A percentile compares a stretch with the other conserved stretches of the same genome.
These are phyloP conservation scores for Microglena sp. DNA, from an alignment of 139 green algal genomes.

Conservation along the genomic window DNA sequence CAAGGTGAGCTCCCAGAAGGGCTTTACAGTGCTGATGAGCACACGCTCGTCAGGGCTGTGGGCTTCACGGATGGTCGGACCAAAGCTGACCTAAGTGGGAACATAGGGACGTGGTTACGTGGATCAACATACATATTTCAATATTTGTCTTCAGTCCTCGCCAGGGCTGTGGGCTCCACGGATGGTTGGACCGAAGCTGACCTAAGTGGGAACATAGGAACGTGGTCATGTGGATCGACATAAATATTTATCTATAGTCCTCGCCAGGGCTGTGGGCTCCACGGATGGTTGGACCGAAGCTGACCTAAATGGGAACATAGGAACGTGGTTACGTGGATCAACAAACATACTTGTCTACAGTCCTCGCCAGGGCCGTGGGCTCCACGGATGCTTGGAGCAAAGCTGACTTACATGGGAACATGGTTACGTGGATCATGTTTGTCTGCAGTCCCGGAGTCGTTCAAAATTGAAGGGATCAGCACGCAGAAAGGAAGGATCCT, in stretches of 20 bases:
- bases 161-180: conserved; percentile 58
- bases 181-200: conserved; percentile 63
- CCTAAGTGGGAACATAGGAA: no score
- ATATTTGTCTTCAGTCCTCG: no score
- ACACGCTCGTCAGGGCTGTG: conserved; percentile 63
- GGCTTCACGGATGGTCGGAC: conserved; percentile 64
- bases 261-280: conserved; percentile 66
- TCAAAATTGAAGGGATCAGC: no score
- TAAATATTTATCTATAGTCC: no score
- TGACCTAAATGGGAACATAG: conserved; percentile 12
- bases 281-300: conserved; percentile 63
- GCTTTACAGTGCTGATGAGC: conserved; percentile 37
- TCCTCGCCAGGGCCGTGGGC: conserved; percentile 66
- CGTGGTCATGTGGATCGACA: no score
- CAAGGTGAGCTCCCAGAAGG: conserved; percentile 55
- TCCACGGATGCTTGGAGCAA: conserved; percentile 63
- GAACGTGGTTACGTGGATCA: no score
- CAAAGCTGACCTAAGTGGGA: conserved; percentile 30
- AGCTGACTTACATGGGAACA: conserved; percentile 21
- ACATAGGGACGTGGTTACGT: no score
- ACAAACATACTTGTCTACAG: no score
- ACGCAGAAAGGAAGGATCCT: no score
- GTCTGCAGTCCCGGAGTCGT: no score
- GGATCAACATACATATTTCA: no score
- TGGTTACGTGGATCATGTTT: no score